A percentile compares a stretch with the other conserved stretches of the same genome.
phyloP scores from a whole-genome alignment of 2,329 filamentous ascomycete species.

The Fusarium nodosum region DNA sequence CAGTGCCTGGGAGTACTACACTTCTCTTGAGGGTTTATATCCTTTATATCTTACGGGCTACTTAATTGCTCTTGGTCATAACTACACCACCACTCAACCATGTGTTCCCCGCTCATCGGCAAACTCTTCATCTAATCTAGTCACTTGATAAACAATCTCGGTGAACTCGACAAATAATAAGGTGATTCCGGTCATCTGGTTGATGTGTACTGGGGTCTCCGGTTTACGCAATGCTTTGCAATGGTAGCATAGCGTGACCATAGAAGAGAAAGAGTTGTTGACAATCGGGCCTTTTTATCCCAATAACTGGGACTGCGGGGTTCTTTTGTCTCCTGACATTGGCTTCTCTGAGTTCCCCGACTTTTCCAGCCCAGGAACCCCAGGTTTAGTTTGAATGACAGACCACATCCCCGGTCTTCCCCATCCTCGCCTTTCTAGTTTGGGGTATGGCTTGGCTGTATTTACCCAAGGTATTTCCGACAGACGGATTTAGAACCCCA shows the following conservation, averaged over 20 bases:
- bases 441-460: not conserved
- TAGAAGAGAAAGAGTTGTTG: not conserved
- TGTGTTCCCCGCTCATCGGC: slow-evolving; percentile 5
- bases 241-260: slow-evolving; percentile 1
- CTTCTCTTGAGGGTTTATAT: not conserved
- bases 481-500: not conserved
- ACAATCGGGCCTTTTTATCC: slow-evolving; percentile 22
- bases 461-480: slow-evolving; percentile 16
- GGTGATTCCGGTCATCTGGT: slow-evolving; percentile 4
- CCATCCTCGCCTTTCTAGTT: slow-evolving; percentile 21
- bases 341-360: not conserved
- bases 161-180: not conserved
- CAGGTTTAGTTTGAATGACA: not conserved
- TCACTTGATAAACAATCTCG: slow-evolving; percentile 1
- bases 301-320: slow-evolving; percentile 9
- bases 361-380: not conserved
- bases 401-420: slow-evolving; percentile 10
- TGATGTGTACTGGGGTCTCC: not conserved
- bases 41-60: slow-evolving; percentile 2
- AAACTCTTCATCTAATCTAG: not conserved
- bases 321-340: not conserved
- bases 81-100: not conserved
- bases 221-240: slow-evolving; percentile 15
- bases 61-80: not conserved
- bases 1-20: not conserved